phyloP scores from a whole-genome alignment of 352 stramenopile genomes.

The Thraustochytrium striatum region DNA sequence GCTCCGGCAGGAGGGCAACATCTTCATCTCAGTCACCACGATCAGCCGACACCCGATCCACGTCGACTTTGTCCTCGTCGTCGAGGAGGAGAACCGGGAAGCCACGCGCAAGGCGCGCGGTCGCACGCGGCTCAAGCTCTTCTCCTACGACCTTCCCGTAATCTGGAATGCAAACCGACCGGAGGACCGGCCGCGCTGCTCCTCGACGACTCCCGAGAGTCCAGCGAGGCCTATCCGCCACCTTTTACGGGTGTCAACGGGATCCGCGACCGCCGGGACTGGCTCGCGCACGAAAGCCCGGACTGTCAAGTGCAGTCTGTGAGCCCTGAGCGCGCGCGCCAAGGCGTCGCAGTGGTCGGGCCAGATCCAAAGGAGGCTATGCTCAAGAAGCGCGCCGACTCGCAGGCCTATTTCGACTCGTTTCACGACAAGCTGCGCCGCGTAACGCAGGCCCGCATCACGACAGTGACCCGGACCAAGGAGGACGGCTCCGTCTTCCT shows the following conservation, averaged over 20 bases:
- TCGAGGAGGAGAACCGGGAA: slow-evolving; percentile 12
- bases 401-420: background rate
- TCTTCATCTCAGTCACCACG: slow-evolving; percentile 33
- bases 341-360: background rate
- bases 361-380: too few species aligned
- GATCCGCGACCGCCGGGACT: background rate
- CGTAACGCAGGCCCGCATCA: too few species aligned
- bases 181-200: background rate
- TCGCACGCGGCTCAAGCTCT: slow-evolving; percentile 23
- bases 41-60: slow-evolving; percentile 27
- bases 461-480: too few species aligned
- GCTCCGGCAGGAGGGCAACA: slow-evolving; percentile 15
- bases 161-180: slow-evolving; percentile 41
- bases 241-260: background rate
- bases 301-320: slow-evolving; percentile 43
- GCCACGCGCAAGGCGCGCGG: background rate
- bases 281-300: background rate
- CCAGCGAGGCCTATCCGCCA: background rate
- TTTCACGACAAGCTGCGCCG: too few species aligned
- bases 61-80: slow-evolving; percentile 6
- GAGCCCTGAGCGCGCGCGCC: background rate
- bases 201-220: background rate
- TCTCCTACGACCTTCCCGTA: slow-evolving; percentile 34
- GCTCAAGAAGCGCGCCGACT: background rate
- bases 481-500: too few species aligned